Evolutionary conservation across 805 yeast species (phyloP), one percentile per base, ranked within the genome.

Genomic region (Starmerella sp.): DNA sequence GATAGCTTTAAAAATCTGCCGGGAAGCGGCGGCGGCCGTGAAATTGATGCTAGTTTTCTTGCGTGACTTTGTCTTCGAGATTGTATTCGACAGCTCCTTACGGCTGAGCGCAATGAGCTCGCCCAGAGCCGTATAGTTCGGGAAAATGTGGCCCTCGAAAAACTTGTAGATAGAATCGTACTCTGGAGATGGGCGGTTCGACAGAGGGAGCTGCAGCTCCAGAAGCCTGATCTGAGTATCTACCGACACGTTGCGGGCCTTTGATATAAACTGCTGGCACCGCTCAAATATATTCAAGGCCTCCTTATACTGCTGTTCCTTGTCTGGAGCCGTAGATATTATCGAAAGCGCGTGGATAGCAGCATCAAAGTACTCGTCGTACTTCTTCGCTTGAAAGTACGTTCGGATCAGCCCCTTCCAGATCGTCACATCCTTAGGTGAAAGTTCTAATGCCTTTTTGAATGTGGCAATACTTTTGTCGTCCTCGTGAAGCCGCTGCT

Each of bases 341-440:
- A 10, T 22, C 37, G 30, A 29, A 9, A 47, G 64, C 47, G 8
- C 57, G 59, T 22, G 37, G n/a, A 55, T 56, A 5, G 60, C 42
- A 1, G 64, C 56, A 1, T 62, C 59, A 10, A 69, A 52, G 45
- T 61, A 61, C 10, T 52, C 56, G 5, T 39, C 29, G 17, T 54
- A 56, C 29, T 64, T 57, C 13, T 62, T 58, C n/a, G 38, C 49
- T 10, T 53, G 55, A 15, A 62, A 62, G 44, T 63, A 61, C 5
- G 66, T 51, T 10, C 58, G 54, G 39, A 81, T 69, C 56, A 83
- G 73, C 0, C 97, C 97, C 63, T 86, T 87, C 95, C 93, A 90
- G 0, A 89, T 95, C 30, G 78, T 66, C 1, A 80, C 59, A 51
- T 82, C 79, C 57, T 64, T 36, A 59, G 70, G 48, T 69, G 65